Evolutionary conservation across 2,329 filamentous ascomycete genomes (phyloP), one percentile per base, ranked within the genome.

Genomic region (Penicillium brasilianum): DNA sequence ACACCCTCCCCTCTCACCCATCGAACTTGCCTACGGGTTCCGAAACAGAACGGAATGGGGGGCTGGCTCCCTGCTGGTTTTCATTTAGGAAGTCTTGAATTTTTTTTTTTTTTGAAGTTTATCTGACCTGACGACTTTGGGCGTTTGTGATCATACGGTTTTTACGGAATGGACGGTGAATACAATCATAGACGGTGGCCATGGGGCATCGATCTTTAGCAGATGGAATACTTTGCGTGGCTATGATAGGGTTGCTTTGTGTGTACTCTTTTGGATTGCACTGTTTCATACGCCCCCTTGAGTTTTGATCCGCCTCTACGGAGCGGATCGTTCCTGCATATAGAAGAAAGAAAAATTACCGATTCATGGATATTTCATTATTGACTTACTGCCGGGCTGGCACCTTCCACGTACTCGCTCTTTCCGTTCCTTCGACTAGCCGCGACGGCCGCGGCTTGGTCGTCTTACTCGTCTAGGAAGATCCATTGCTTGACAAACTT

Each of bases 341-440:
- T 69, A 69, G 50, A 53, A 39, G 50, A 53, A 34, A 53, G 37
- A 66, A 67, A 64, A 66, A 69, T 66, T 58, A 59, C 50, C 61
- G 62, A 61, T 62, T 57, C 55, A 66, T 61, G 58, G 58, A 37
- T 59, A 58, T 50, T 44, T 34, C 34, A n/a, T n/a, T n/a, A n/a
- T 20, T 6, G 39, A 59, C 25, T 57, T 34, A 16, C 43, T 3
- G 10, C 14, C 18, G 39, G 4, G n/a, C 10, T 46, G 41, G 28
- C 32, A 13, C 43, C 43, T 56, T 48, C 53, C 53, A 11, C 43
- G 43, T 48, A 46, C n/a, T 56, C 53, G 28, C 41, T 56, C 41
- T 36, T 56, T 36, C 41, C 41, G 14, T 30, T 20, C 25, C 18
- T 2, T 20, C n/a, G 30, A 7, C 10, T 10, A 25, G 2, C 25